phyloP scores from a whole-genome alignment of 441 rosid species.

The Rhodomyrtus psidioides region DNA sequence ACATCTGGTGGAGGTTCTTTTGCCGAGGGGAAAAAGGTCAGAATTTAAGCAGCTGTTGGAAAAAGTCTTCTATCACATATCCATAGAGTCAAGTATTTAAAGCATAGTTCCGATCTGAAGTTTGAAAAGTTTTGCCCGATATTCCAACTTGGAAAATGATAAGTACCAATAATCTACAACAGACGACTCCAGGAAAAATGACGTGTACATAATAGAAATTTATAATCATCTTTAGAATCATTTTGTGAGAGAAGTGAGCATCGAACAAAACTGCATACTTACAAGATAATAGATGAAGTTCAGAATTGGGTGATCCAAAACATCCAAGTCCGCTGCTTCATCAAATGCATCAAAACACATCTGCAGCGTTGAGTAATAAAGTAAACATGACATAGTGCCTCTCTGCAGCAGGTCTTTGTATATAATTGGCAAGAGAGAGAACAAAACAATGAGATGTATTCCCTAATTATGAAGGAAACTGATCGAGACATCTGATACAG shows the following conservation, averaged over 20 bases:
- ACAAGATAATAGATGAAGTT: conserved; percentile 81
- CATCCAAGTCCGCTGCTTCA: conserved; percentile 69
- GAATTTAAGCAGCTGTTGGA: neutral
- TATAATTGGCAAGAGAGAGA: neutral
- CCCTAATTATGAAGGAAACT: neutral
- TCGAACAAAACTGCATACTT: conserved; percentile 12
- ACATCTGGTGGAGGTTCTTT: neutral
- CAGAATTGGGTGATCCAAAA: conserved; percentile 73
- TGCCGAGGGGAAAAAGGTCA: neutral
- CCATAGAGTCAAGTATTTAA: neutral
- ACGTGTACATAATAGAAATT: neutral
- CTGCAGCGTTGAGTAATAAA: conserved; percentile 20
- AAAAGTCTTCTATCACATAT: neutral
- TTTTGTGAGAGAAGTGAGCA: neutral
- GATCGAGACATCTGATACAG: neutral
- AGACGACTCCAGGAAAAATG: neutral
- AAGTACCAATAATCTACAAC: neutral
- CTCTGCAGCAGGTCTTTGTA: neutral
- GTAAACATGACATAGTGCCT: neutral
- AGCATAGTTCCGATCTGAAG: neutral
- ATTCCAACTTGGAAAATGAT: neutral
- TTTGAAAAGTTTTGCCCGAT: neutral
- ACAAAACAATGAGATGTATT: neutral
- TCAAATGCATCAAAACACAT: conserved; percentile 84
- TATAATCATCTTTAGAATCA: neutral